phyloP scores from a whole-genome alignment of 139 green algal genomes.

The Eudorina sp. region DNA sequence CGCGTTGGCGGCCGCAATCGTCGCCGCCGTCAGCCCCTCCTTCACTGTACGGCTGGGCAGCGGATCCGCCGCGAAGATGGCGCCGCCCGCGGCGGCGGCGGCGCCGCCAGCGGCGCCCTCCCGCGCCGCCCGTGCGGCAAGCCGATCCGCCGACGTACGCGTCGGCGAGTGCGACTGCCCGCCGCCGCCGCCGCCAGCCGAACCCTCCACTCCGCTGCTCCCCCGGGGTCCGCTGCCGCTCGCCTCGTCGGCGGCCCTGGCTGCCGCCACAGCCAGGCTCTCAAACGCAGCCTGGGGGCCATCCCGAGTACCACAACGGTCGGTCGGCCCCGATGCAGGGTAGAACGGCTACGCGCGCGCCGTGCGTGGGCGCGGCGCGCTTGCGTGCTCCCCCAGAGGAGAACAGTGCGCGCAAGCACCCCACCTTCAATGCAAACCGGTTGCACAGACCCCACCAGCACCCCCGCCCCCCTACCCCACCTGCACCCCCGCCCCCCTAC shows the following conservation, averaged over 20 bases:
- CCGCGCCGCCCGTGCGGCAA: neutral
- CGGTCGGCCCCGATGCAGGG: no score
- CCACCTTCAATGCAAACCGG: no score
- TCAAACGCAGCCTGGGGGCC: slow-evolving; percentile 4
- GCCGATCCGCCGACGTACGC: neutral
- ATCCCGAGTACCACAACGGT: no score
- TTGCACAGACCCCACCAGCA: no score
- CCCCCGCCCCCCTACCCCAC: neutral
- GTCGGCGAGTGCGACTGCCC: neutral
- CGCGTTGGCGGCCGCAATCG: neutral
- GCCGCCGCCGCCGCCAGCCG: neutral
- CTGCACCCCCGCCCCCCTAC: neutral
- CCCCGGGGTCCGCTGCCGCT: no score
- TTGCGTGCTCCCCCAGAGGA: no score
- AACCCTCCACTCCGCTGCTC: no score
- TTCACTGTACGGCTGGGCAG: slow-evolving; percentile 10
- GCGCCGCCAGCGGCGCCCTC: neutral
- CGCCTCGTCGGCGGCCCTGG: neutral
- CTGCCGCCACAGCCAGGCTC: neutral
- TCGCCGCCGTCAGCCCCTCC: slow-evolving; percentile 20
- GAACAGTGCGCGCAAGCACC: no score
- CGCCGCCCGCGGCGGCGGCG: neutral
- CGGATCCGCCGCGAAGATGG: slow-evolving; percentile 5
- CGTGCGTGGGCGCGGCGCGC: no score
- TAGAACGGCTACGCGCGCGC: no score